A percentile compares a stretch with the other conserved stretches of the same genome.
Evolutionary conservation across 148 eudicot species (phyloP).

Genomic region (Nyssa sinensis): DNA sequence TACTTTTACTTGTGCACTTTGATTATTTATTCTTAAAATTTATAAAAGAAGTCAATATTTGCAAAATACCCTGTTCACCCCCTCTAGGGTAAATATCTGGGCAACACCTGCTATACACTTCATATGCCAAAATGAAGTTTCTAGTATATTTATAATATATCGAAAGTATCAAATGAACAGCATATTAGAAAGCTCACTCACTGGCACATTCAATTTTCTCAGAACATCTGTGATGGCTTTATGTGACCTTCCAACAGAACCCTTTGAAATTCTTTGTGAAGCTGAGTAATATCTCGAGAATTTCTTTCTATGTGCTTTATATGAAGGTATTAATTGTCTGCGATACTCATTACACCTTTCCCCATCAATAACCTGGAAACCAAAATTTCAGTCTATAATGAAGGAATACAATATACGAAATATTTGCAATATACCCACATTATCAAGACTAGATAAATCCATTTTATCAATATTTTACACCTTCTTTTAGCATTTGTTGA

Average conservation of each 20-base stretch:
- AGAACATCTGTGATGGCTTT: slow-evolving; percentile 52
- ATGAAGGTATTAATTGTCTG: slow-evolving; percentile 72
- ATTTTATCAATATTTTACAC: background rate
- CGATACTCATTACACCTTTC: slow-evolving; percentile 79
- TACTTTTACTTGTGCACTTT: too few species aligned
- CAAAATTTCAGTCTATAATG: background rate
- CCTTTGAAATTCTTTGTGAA: slow-evolving; percentile 24
- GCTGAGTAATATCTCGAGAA: slow-evolving; percentile 31
- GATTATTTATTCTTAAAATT: too few species aligned
- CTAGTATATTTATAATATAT: background rate
- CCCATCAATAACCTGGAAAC: slow-evolving; percentile 78
- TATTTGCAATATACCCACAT: background rate
- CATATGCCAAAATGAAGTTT: background rate
- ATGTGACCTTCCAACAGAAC: slow-evolving; percentile 51
- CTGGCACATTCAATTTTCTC: slow-evolving; percentile 70
- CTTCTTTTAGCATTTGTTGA: background rate
- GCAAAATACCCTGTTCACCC: too few species aligned
- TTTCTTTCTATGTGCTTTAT: slow-evolving; percentile 74
- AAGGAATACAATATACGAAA: background rate
- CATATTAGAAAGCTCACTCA: slow-evolving; percentile 25
- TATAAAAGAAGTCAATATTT: too few species aligned
- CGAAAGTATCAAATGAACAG: background rate
- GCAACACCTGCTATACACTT: slow-evolving; percentile 5
- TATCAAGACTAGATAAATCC: background rate
- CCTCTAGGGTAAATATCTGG: too few species aligned